Base-by-base conservation (phyloP, 2,329 filamentous ascomycete genomes). In the Epichloe typhina region DNA sequence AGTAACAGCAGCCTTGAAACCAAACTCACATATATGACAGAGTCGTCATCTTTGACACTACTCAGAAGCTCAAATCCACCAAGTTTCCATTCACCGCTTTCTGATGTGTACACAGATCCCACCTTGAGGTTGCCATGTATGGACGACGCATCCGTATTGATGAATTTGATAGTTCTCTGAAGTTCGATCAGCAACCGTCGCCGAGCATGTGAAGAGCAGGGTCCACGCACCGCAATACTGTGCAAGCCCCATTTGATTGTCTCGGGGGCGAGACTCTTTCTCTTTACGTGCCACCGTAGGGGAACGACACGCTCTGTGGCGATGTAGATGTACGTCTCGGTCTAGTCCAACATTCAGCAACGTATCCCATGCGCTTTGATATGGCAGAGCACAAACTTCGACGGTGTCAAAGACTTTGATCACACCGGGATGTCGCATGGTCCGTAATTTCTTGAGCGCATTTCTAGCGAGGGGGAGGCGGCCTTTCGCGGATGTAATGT, bases 61-160 rank as follows among this genome's bases (percentile, higher is more conserved):
- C 90, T 97, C 53, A 97, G 68, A 5, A 95, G 79, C 58, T 98
- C 93, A 58, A 98, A 95, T 0, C 93, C 93, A 19, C 86, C 90
- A 2, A 98, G 72, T 63, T 94, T 97, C 93, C 93, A 98, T 69
- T 98, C 93, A 52, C 93, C 93, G 62, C 93, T 96, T 64, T 97
- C 91, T 54, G 88, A 89, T 4, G 88, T 93, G 67, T 90, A 98
- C 56, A 98, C 76, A 0, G 91, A 95, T 0, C 86, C 86, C 19
- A 87, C 85, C 55, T 87, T 83, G 49, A 98, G 73, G 60, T 81
- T 88, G 46, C 90, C 93, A 61, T 98, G 93, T 48, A 98, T 86
- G 0, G 90, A 96, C 2, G 84, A 77, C 3, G 90, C 93, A 57
- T 98, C 93, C 46, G 86, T 83, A 62, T 98, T 98, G 65, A 98